Percentiles rank a stretch among this genome's conserved stretches.
These are phyloP conservation scores for Eucalyptus microcorys DNA, from an alignment of 345 rosid species.

Conservation along the genomic window DNA sequence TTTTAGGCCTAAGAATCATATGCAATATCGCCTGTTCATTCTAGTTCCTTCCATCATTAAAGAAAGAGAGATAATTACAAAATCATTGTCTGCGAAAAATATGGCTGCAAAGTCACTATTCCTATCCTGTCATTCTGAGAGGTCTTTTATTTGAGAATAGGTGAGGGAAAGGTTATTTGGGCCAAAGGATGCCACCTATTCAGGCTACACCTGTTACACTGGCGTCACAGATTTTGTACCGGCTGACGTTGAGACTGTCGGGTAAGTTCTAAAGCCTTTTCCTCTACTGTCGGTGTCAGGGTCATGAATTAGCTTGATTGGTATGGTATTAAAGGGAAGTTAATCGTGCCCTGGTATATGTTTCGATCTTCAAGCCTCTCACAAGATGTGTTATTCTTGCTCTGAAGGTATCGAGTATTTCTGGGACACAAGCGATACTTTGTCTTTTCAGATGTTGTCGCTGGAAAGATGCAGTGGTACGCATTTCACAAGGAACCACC, in stretches of 20 bases:
- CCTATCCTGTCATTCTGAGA: neutral
- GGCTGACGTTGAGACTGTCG: constrained; percentile 79
- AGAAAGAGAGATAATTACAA: neutral
- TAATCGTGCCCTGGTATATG: neutral
- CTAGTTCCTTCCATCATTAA: neutral
- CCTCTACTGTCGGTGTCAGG: neutral
- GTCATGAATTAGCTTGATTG: neutral
- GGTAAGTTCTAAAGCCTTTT: constrained; percentile 27
- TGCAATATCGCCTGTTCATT: neutral
- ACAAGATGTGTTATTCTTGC: neutral
- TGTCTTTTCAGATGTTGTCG: constrained; percentile 86
- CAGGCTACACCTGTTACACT: constrained; percentile 90
- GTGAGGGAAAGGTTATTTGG: constrained; percentile 82
- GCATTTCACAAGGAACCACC: constrained; percentile 83
- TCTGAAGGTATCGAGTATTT: constrained; percentile 64
- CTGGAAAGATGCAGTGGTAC: constrained; percentile 99
- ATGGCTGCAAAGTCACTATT: neutral
- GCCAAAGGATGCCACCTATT: constrained; percentile 53
- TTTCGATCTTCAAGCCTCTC: neutral
- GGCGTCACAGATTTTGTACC: constrained; percentile 92
- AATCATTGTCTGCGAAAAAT: neutral
- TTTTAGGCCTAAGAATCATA: neutral
- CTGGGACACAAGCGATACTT: constrained; percentile 95
- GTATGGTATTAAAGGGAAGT: neutral
- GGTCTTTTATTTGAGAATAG: constrained; percentile 12